Evolutionary conservation across 2,329 filamentous ascomycete genomes (phyloP).

Genomic region (Fusarium sp.): DNA sequence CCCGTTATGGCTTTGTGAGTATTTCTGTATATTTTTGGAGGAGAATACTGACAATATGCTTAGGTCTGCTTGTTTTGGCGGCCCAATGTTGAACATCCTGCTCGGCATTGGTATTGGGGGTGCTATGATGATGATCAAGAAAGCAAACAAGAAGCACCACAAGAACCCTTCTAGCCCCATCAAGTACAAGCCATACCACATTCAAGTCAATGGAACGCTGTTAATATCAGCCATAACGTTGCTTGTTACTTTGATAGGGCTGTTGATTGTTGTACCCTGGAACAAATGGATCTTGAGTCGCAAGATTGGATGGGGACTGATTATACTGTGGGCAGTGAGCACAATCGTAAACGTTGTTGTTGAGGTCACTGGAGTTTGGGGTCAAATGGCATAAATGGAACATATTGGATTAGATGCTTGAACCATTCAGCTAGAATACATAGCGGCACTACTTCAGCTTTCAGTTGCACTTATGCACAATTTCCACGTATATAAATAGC

Average conservation of each 20-base stretch:
- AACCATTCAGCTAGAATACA: slow-evolving; percentile 11
- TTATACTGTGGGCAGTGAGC: slow-evolving; percentile 83
- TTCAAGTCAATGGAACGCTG: slow-evolving; percentile 86
- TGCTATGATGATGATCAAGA: slow-evolving; percentile 83
- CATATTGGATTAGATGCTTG: background rate
- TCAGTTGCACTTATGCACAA: background rate
- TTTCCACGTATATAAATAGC: background rate
- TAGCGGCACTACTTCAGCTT: background rate
- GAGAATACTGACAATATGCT: slow-evolving; percentile 12
- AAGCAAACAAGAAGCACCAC: slow-evolving; percentile 72
- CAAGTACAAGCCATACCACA: slow-evolving; percentile 80
- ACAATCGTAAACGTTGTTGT: slow-evolving; percentile 85
- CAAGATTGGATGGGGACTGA: slow-evolving; percentile 83
- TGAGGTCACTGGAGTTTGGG: slow-evolving; percentile 73
- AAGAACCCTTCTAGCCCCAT: slow-evolving; percentile 75
- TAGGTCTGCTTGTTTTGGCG: slow-evolving; percentile 93
- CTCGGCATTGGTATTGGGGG: slow-evolving; percentile 94
- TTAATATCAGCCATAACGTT: slow-evolving; percentile 88
- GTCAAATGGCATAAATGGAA: slow-evolving; percentile 40
- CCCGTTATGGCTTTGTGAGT: slow-evolving; percentile 90
- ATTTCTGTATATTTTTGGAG: background rate
- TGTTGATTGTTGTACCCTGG: slow-evolving; percentile 84
- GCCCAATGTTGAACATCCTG: slow-evolving; percentile 96
- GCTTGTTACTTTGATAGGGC: slow-evolving; percentile 79
- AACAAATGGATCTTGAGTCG: slow-evolving; percentile 89